A percentile compares a stretch with the other conserved stretches of the same genome.
These are phyloP conservation scores for Viola odorata DNA, from an alignment of 345 rosid species.

Conservation along the genomic window DNA sequence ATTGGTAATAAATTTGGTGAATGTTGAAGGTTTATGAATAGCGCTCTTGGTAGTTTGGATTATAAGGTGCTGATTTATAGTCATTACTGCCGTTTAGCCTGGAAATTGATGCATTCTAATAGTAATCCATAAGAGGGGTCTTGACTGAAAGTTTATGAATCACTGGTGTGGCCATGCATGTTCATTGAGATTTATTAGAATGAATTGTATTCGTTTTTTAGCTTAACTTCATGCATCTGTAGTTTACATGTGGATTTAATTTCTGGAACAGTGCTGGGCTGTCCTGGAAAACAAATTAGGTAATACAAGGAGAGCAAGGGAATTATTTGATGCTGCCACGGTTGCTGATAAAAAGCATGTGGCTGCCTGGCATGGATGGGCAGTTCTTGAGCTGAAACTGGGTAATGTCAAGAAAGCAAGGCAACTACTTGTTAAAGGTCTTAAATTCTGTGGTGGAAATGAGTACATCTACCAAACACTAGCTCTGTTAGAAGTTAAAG, in stretches of 20 bases:
- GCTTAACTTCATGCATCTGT: not conserved
- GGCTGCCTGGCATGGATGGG: slow-evolving; percentile 99
- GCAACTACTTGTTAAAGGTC: slow-evolving; percentile 81
- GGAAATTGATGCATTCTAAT: too few relatives aligned
- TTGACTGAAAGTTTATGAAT: not conserved
- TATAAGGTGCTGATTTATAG: not conserved
- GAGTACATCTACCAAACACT: slow-evolving; percentile 91
- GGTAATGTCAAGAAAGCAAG: slow-evolving; percentile 92
- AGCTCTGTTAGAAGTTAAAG: slow-evolving; percentile 78
- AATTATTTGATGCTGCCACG: slow-evolving; percentile 90
- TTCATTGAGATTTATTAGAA: not conserved
- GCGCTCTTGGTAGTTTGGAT: too few relatives aligned
- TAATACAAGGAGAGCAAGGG: slow-evolving; percentile 78
- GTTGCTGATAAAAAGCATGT: slow-evolving; percentile 87
- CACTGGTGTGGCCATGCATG: not conserved
- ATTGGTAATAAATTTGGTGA: not conserved
- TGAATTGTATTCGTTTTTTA: slow-evolving; percentile 3
- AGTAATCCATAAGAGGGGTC: too few relatives aligned
- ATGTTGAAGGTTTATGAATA: not conserved
- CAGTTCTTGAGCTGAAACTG: slow-evolving; percentile 84
- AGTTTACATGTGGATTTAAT: slow-evolving; percentile 13
- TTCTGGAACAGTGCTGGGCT: slow-evolving; percentile 86
- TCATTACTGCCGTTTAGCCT: too few relatives aligned
- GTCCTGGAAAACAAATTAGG: slow-evolving; percentile 82
- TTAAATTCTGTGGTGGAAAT: slow-evolving; percentile 77